These are phyloP conservation scores for Pythium aristosporum DNA, from an alignment of 352 stramenopile genomes.

Conservation along the genomic window DNA sequence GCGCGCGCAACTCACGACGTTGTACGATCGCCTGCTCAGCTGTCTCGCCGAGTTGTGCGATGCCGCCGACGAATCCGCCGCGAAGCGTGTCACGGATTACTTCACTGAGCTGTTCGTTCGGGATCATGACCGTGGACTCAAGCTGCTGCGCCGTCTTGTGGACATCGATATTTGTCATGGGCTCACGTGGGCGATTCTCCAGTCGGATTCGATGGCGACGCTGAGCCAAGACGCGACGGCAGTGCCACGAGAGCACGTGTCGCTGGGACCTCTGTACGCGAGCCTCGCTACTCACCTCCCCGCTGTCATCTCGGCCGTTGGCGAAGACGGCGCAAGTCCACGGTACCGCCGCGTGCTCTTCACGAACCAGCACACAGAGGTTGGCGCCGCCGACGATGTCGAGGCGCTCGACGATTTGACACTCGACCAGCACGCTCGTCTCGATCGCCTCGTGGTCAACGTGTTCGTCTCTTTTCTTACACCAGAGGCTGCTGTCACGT, in stretches of 20 bases:
- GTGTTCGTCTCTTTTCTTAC: conserved; percentile 20
- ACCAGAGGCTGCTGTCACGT: not conserved
- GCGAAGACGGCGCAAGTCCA: conserved; percentile 5
- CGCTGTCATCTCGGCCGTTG: conserved; percentile 6
- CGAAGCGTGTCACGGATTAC: conserved; percentile 36
- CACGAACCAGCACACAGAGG: conserved; percentile 26
- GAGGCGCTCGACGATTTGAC: conserved; percentile 18
- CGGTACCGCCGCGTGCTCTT: conserved; percentile 27
- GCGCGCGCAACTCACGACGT: conserved; percentile 53
- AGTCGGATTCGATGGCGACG: conserved; percentile 53
- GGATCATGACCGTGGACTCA: conserved; percentile 11
- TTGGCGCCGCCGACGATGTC: conserved; percentile 5
- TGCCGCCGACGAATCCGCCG: conserved; percentile 35
- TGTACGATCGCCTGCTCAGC: conserved; percentile 48
- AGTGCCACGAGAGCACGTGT: conserved; percentile 32
- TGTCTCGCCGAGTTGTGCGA: conserved; percentile 62
- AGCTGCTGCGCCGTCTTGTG: conserved; percentile 47
- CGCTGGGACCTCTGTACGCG: conserved; percentile 20
- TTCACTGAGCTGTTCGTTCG: conserved; percentile 36
- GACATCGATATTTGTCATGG: conserved; percentile 74
- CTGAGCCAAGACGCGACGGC: conserved; percentile 61
- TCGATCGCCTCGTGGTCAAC: conserved; percentile 14
- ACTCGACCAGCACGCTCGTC: conserved; percentile 12
- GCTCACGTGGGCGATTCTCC: conserved; percentile 74
- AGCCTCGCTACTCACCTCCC: conserved; percentile 15